These are phyloP conservation scores for Selaginella moellendorffii DNA, from an alignment of 75 land plant genomes.

Conservation along the genomic window DNA sequence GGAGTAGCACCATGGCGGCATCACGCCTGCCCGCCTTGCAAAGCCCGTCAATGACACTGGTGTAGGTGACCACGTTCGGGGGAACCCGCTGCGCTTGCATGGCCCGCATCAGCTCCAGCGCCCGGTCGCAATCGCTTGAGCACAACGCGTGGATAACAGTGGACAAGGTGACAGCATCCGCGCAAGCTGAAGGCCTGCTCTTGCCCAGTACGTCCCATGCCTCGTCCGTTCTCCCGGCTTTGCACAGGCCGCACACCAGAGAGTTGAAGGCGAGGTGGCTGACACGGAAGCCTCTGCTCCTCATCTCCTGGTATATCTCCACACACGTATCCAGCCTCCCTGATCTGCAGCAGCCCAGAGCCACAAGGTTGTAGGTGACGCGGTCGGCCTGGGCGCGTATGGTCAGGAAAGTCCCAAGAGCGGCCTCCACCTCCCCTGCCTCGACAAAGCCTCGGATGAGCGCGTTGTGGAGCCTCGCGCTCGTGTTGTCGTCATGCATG, in stretches of 20 bases:
- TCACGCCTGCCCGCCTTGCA: background rate
- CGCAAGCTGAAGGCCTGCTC: background rate
- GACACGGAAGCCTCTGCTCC: background rate
- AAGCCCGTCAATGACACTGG: background rate
- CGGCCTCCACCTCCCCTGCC: background rate
- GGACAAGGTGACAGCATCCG: background rate
- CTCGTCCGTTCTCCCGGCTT: background rate
- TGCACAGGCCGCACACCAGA: background rate
- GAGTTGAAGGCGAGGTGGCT: background rate
- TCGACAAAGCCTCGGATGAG: background rate
- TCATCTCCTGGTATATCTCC: background rate
- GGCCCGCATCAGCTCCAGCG: background rate
- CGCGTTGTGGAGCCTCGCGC: background rate
- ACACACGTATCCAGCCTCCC: background rate
- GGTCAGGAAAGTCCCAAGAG: background rate
- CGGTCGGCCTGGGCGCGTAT: background rate
- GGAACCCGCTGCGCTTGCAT: background rate
- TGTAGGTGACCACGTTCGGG: conserved; percentile 1
- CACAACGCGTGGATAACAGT: background rate
- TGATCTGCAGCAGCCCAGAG: background rate
- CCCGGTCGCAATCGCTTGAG: background rate
- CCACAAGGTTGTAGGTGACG: background rate
- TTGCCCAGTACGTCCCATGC: background rate
- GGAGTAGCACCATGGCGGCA: background rate
- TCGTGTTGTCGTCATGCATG: too few species aligned